Evolutionary conservation across 306 rosid species (phyloP), one percentile per base, ranked within the genome.

Genomic region (Fragaria ananassa): DNA sequence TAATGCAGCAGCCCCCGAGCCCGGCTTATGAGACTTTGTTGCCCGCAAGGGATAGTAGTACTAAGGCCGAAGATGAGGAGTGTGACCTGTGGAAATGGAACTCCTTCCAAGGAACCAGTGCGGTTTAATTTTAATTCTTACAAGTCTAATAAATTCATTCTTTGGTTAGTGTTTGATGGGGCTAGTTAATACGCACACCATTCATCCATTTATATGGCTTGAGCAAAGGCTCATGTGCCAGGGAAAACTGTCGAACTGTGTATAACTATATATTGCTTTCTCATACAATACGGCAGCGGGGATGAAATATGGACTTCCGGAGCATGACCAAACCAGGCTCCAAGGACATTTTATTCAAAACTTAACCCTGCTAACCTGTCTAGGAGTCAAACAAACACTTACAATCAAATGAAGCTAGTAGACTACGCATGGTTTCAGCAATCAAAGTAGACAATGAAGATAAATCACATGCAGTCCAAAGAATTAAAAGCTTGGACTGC

Each of bases 61-160:
- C 79, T 2, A 85, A 86, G 77, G 79, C 78, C 9, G 90, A 84
- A 62, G 88, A 83, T 13, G 81, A 75, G 15, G 70, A 81, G 49
- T 85, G 85, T 70, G 74, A 81, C 53, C 60, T 87, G 31, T 81
- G 91, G 91, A 87, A 74, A 50, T 81, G 91, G 91, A 87, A 79
- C 77, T 80, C 86, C 42, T 81, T 75, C 49, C 75, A 57, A 27
- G 82, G 85, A 58, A n/a, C 70, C 53, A 74, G 65, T 39, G 45
- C 50, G 13, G 79, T 66, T 17, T 79, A 72, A 31, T 6, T 8
- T 1, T 49, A 12, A 27, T 49, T 35, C 1, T n/a, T 41, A 41
- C 70, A 39, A 37, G 47, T 42, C 21, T 37, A 35, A 18, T n/a
- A 15, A 4, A 39, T 14, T 53, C 5, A 12, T 19, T 70, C 4